Evolutionary conservation across 345 rosid genomes (phyloP).

Genomic region (Microcos paniculata): DNA sequence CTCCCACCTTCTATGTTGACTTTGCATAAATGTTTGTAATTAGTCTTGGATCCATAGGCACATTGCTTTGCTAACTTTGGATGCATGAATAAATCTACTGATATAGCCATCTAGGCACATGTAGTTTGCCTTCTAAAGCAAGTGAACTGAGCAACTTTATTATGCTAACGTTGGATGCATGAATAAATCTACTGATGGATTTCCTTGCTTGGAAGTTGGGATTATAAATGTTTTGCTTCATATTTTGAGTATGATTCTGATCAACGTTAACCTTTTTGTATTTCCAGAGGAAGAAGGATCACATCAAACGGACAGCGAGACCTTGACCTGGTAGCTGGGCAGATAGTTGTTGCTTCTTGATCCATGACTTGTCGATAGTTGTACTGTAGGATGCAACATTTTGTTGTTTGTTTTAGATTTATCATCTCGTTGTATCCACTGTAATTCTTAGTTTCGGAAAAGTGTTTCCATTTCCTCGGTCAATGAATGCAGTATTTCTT

Average conservation of each 20-base stretch:
- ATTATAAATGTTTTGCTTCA: background rate
- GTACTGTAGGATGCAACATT: background rate
- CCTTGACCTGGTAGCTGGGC: constrained; percentile 86
- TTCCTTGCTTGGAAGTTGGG: background rate
- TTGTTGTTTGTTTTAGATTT: background rate
- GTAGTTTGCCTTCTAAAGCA: constrained; percentile 6
- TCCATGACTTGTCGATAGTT: background rate
- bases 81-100: background rate
- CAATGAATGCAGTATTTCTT: background rate
- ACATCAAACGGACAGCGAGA: constrained; percentile 79
- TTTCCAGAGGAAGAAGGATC: constrained; percentile 67
- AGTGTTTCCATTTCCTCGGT: background rate
- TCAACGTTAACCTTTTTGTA: background rate
- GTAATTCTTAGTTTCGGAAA: background rate
- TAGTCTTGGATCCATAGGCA: background rate
- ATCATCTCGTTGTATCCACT: background rate
- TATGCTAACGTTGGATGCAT: background rate
- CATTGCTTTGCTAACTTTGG: background rate
- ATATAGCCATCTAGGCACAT: background rate
- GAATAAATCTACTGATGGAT: too few relatives aligned
- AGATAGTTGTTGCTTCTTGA: constrained; percentile 29
- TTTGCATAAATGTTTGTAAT: background rate
- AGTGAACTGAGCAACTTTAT: background rate
- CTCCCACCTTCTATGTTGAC: background rate
- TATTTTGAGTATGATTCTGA: background rate